These are phyloP conservation scores for Verticillium zaregamsianum DNA, from an alignment of 2,329 filamentous ascomycete species.

Conservation along the genomic window DNA sequence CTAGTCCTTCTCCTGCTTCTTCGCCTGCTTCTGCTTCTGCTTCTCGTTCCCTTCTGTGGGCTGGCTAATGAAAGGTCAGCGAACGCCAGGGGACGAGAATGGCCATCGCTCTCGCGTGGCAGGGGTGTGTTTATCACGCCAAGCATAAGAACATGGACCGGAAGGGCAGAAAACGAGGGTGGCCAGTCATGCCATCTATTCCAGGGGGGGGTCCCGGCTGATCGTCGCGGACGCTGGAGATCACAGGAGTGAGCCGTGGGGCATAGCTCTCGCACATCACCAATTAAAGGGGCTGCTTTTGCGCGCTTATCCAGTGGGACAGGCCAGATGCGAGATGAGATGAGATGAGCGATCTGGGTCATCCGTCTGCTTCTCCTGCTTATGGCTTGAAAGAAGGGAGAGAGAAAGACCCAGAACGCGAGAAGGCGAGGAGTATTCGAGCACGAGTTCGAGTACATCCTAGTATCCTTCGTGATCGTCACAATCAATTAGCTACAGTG, in stretches of 20 bases:
- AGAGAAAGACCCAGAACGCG: background rate
- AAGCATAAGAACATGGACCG: background rate
- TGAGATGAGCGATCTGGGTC: background rate
- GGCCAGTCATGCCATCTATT: slow-evolving; percentile 1
- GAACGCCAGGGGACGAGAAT: background rate
- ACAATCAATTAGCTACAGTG: background rate
- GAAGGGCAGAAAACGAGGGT: background rate
- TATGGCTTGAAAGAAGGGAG: background rate
- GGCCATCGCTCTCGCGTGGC: slow-evolving; percentile 9
- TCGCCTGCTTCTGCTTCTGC: background rate
- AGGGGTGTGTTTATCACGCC: slow-evolving; percentile 1
- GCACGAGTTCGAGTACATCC: no score
- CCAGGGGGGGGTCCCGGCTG: slow-evolving; percentile 10
- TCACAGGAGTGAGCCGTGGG: slow-evolving; percentile 15
- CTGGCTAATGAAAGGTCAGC: background rate
- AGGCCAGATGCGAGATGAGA: background rate
- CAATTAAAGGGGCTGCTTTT: background rate
- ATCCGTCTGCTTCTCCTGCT: background rate
- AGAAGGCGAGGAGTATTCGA: background rate
- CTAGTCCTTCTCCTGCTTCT: background rate
- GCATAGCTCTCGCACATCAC: background rate
- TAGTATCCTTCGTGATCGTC: background rate
- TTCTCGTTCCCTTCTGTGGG: background rate
- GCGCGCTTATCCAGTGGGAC: background rate
- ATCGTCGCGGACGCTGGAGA: slow-evolving; percentile 16